Percentiles rank a stretch among this genome's conserved stretches.
Conservation (phyloP, 306 rosid genomes). For the Crotalaria pallida region DNA sequence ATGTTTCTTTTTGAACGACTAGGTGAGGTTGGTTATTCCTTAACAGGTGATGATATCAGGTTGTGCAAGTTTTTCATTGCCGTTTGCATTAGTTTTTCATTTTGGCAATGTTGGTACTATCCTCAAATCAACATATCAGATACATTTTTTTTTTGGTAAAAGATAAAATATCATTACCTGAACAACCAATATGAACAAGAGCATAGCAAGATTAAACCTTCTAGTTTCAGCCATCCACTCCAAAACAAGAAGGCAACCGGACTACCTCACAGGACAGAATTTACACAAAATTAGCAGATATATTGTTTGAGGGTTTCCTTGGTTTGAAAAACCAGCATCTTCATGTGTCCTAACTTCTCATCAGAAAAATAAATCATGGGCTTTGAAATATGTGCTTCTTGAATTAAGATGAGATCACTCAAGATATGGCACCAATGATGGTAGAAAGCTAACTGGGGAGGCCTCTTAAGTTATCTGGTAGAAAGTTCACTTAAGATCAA, state of each 20-base stretch:
- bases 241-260: no score
- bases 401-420: not conserved
- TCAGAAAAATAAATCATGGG: not conserved
- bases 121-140: not conserved
- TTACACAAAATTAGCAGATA: no score
- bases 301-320: not conserved
- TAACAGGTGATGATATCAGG: not conserved
- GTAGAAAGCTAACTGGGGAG: conserved; percentile 2
- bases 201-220: no score
- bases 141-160: no score
- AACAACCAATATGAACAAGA: no score
- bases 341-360: not conserved
- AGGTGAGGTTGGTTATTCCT: not conserved
- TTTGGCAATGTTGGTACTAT: not conserved
- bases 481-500: not conserved
- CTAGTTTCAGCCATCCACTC: no score
- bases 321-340: not conserved
- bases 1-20: not conserved
- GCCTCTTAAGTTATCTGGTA: not conserved
- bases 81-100: not conserved
- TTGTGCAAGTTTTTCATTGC: not conserved
- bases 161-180: no score
- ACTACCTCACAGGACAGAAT: no score
- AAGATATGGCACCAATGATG: not conserved
- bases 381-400: conserved; percentile 4